A percentile compares a stretch with the other conserved stretches of the same genome.
Evolutionary conservation across 2,329 filamentous ascomycete species (phyloP).

Genomic region (Dothideomycetes sp.): DNA sequence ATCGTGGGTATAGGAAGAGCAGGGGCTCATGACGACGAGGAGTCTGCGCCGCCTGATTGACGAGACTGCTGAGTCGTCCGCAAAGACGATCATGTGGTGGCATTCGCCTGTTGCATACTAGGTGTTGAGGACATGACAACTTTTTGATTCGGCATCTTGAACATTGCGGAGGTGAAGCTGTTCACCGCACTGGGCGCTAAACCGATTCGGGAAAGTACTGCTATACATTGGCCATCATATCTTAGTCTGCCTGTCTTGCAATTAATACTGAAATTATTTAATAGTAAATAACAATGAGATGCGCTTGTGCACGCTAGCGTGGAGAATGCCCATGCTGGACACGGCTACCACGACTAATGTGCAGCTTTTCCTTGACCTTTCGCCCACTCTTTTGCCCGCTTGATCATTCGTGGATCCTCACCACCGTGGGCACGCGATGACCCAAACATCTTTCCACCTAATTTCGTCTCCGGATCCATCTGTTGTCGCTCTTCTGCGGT

Average conservation of each 20-base stretch:
- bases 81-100: conserved; percentile 4
- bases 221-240: neutral
- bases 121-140: neutral
- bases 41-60: neutral
- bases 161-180: neutral
- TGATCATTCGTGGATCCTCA: neutral
- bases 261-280: no score
- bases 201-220: neutral
- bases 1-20: conserved; percentile 4
- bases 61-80: neutral
- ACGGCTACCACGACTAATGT: neutral
- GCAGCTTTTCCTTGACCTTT: neutral
- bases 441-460: neutral
- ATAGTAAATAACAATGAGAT: neutral
- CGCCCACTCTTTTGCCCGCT: neutral
- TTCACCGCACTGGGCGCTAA: neutral
- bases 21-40: neutral
- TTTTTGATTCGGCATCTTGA: neutral
- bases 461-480: neutral
- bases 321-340: no score
- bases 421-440: neutral
- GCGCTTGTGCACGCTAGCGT: neutral
- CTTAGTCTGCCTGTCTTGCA: no score
- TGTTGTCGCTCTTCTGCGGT: neutral
- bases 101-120: conserved; percentile 3